Conservation (phyloP, 2,329 filamentous ascomycete species). For the Talaromyces sp. region DNA sequence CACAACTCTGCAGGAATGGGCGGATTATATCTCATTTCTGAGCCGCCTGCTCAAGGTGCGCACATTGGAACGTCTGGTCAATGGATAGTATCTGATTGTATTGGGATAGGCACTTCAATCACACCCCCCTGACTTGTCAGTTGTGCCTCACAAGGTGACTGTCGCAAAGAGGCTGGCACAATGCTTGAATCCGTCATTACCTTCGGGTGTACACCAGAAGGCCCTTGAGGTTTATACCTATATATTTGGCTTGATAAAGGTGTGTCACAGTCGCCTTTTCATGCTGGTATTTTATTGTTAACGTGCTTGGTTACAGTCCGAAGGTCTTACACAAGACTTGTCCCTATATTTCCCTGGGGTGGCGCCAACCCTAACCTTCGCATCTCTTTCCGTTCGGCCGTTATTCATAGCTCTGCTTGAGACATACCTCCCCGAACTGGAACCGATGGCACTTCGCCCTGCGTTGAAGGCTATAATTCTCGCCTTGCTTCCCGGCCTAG, state of each 20-base stretch:
- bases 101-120: conserved; percentile 72
- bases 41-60: conserved; percentile 80
- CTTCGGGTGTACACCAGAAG: conserved; percentile 96
- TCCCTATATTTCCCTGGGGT: conserved; percentile 86
- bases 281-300: background rate
- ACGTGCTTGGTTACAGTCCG: conserved; percentile 39
- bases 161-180: conserved; percentile 91
- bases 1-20: conserved; percentile 93
- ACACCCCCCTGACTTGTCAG: conserved; percentile 65
- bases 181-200: conserved; percentile 87
- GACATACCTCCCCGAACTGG: conserved; percentile 68
- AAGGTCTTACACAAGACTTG: conserved; percentile 76
- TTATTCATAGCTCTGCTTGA: conserved; percentile 82
- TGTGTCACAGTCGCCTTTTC: conserved; percentile 21
- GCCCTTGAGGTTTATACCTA: conserved; percentile 88
- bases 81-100: conserved; percentile 14
- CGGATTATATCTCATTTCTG: conserved; percentile 97
- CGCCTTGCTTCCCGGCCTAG: conserved; percentile 82
- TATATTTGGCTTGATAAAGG: conserved; percentile 81
- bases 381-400: conserved; percentile 83
- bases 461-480: conserved; percentile 87
- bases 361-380: conserved; percentile 85
- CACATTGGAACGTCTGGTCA: background rate
- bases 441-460: conserved; percentile 69
- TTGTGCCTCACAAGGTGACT: conserved; percentile 74